Evolutionary conservation across 2,329 filamentous ascomycete species (phyloP), one percentile per base, ranked within the genome.

Genomic region (Microcera coccophila): DNA sequence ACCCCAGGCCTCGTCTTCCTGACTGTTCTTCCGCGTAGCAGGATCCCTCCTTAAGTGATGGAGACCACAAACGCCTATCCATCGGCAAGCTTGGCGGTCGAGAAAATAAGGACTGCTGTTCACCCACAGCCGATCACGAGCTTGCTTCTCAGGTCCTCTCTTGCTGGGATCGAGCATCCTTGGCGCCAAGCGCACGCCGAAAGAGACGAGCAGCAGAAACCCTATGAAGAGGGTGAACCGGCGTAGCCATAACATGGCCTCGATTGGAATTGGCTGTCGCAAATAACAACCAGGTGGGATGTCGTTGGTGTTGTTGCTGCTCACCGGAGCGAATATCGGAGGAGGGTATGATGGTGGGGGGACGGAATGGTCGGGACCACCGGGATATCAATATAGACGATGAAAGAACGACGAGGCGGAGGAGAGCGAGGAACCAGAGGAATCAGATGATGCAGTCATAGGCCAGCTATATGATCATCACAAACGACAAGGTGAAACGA

Each of bases 61-160:
- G n/a, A 87, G 63, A 18, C 88, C 89, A 61, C 90, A 95, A 20
- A 94, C 64, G 24, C 85, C 77, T 32, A 95, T 68, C 84, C 85
- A 94, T 35, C 81, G 79, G 62, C 90, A 95, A 7, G 81, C 72
- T 59, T 88, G 88, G 22, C 85, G 76, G 63, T 90, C 86, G 46
- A 84, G 63, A 77, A 84, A 90, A 57, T 82, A 83, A 28, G 80
- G 80, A 12, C 85, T 87, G 15, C 78, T 84, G 35, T 78, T 72
- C 36, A 90, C 79, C 86, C 86, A 91, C 52, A 66, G 69, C 44
- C 69, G 68, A 60, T 88, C 83, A 52, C 82, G 79, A 39, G 72
- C 68, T 38, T 76, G 74, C 64, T 84, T 81, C 38, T 79, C 78
- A 26, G 73, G 73, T 45, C 75, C 71, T 44, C 78, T 79, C n/a